Conservation (phyloP, 129 eudicot species). For the Logfia minima region DNA sequence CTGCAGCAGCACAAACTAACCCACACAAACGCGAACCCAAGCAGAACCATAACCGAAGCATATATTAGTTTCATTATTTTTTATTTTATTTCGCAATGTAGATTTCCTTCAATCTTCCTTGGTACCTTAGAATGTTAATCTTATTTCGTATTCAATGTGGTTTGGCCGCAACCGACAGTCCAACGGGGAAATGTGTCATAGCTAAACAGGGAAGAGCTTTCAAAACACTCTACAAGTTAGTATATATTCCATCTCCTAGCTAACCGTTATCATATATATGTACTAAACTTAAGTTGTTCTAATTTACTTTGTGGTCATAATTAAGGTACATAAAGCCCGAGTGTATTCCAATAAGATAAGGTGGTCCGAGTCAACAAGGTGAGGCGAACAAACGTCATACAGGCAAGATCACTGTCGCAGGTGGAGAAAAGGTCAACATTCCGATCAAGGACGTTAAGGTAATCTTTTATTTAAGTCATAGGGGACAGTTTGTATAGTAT, state of each 20-base stretch:
- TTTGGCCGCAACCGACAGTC: not conserved
- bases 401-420: not conserved
- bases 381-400: not conserved
- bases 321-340: not conserved
- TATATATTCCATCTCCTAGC: not conserved
- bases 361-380: not conserved
- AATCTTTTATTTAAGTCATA: not conserved
- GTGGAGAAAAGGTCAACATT: not conserved
- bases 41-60: too few relatives aligned
- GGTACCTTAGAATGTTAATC: not conserved
- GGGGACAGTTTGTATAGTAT: not conserved
- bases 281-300: not conserved
- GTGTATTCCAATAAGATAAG: not conserved
- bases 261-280: not conserved
- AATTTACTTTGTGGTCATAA: not conserved
- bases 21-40: too few relatives aligned
- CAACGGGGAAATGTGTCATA: not conserved
- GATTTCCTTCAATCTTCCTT: not conserved
- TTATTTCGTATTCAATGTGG: not conserved
- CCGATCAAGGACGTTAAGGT: not conserved
- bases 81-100: not conserved
- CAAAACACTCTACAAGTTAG: slow-evolving; percentile 3
- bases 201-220: not conserved
- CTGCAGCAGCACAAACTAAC: too few relatives aligned
- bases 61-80: too few relatives aligned